A percentile compares a stretch with the other conserved stretches of the same genome.
These are phyloP conservation scores for Bullera alba DNA, from an alignment of 768 basidiomycete genomes.

Conservation along the genomic window DNA sequence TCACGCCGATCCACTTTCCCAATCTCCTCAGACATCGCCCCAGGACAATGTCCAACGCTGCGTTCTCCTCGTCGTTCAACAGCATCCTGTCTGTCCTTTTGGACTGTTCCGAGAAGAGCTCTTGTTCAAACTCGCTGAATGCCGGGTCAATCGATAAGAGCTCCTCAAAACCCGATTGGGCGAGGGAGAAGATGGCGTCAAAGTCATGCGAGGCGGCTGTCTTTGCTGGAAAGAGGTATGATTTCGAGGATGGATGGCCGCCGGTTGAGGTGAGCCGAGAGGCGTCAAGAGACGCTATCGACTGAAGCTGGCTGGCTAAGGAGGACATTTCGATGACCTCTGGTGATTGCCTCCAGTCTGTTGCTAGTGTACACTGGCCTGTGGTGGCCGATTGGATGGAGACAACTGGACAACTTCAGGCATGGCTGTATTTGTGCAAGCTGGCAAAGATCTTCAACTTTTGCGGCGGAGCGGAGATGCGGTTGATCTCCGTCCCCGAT, in stretches of 20 bases:
- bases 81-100: slow-evolving; percentile 72
- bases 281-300: slow-evolving; percentile 71
- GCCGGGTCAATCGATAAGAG: slow-evolving; percentile 58
- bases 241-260: slow-evolving; percentile 57
- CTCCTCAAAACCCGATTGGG: slow-evolving; percentile 67
- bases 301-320: slow-evolving; percentile 73
- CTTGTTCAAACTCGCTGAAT: slow-evolving; percentile 59
- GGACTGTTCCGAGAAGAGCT: slow-evolving; percentile 72
- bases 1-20: slow-evolving; percentile 73
- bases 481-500: too few relatives aligned
- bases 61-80: slow-evolving; percentile 57
- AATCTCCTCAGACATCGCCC: slow-evolving; percentile 61
- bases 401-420: too few relatives aligned
- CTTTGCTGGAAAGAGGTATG: slow-evolving; percentile 78
- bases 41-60: slow-evolving; percentile 59
- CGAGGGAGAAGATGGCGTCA: slow-evolving; percentile 75
- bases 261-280: slow-evolving; percentile 56
- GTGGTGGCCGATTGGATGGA: too few relatives aligned
- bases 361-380: too few relatives aligned
- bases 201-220: slow-evolving; percentile 82
- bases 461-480: too few relatives aligned
- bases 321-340: slow-evolving; percentile 47
- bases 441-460: too few relatives aligned
- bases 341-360: background rate
- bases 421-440: too few relatives aligned